Percentiles rank a stretch among this genome's conserved stretches.
phyloP scores from a whole-genome alignment of 345 rosid species.

The Dipteronia sinensis region DNA sequence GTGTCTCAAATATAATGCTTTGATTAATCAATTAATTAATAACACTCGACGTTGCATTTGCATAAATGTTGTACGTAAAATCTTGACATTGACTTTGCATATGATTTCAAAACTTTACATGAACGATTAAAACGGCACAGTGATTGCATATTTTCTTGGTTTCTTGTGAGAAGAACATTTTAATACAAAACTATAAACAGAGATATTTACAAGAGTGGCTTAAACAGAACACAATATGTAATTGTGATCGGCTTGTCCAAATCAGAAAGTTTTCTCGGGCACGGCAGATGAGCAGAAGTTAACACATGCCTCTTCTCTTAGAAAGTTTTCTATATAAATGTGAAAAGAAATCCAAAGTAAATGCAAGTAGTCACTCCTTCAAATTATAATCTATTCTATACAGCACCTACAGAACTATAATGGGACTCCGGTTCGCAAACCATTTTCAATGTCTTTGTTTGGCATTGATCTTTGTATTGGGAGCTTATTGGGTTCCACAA shows the following conservation, averaged over 20 bases:
- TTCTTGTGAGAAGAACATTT: not conserved
- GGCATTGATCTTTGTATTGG: conserved; percentile 21
- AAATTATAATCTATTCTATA: not conserved
- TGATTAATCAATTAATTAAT: too few relatives aligned
- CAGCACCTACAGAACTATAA: not conserved
- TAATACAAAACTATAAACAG: not conserved
- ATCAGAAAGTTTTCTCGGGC: conserved; percentile 1
- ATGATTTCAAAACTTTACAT: not conserved
- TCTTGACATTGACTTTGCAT: too few relatives aligned
- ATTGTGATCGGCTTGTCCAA: conserved; percentile 10
- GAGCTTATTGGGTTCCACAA: too few relatives aligned
- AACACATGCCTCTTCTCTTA: not conserved
- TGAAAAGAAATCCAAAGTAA: too few relatives aligned
- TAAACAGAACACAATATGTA: not conserved
- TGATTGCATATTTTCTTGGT: not conserved
- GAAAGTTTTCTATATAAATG: conserved; percentile 1
- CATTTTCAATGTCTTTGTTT: conserved; percentile 12
- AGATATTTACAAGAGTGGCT: not conserved
- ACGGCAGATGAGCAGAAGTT: not conserved
- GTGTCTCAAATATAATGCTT: too few relatives aligned
- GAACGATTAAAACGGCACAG: not conserved
- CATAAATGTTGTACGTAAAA: too few relatives aligned
- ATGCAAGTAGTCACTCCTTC: not conserved
- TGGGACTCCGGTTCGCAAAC: conserved; percentile 13
- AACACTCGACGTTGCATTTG: too few relatives aligned